Conservation (phyloP, 805 yeast species). For the Kodamaea sagamina region DNA sequence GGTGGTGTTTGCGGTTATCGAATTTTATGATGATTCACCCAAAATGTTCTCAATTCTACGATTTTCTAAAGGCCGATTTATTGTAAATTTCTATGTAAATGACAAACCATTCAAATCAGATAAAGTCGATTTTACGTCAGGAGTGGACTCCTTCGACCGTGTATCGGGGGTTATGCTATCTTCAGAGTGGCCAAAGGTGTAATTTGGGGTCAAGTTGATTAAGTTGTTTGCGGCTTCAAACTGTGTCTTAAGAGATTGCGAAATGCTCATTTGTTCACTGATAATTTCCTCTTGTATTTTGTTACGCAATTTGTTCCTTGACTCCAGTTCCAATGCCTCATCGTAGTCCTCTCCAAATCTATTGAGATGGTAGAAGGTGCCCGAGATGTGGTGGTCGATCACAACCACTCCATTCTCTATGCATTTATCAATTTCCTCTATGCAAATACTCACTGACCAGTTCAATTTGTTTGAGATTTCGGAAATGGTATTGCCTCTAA, state of each 20-base stretch:
- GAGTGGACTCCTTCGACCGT: background rate
- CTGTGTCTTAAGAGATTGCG: constrained; percentile 9
- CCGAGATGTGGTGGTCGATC: constrained; percentile 68
- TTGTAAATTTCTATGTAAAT: background rate
- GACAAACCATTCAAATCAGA: constrained; percentile 8
- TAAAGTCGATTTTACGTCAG: constrained; percentile 1
- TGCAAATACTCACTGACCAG: constrained; percentile 68
- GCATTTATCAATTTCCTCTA: constrained; percentile 62
- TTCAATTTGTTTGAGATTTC: constrained; percentile 52
- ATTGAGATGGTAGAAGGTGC: constrained; percentile 63
- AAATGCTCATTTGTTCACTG: constrained; percentile 22
- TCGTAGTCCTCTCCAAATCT: constrained; percentile 19
- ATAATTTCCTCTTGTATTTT: constrained; percentile 18
- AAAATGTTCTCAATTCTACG: no score
- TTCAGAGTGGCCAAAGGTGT: constrained; percentile 9
- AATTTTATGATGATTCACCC: no score
- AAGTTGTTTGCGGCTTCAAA: constrained; percentile 15
- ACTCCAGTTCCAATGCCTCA: constrained; percentile 14
- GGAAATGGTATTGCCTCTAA: constrained; percentile 37
- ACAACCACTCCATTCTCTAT: constrained; percentile 59
- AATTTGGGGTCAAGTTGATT: constrained; percentile 15
- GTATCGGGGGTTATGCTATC: background rate
- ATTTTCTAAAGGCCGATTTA: no score
- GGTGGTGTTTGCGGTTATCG: no score
- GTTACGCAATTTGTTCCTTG: constrained; percentile 3